A percentile compares a stretch with the other conserved stretches of the same genome.
Evolutionary conservation across 805 yeast species (phyloP).

Genomic region (Kazachstania martiniae): DNA sequence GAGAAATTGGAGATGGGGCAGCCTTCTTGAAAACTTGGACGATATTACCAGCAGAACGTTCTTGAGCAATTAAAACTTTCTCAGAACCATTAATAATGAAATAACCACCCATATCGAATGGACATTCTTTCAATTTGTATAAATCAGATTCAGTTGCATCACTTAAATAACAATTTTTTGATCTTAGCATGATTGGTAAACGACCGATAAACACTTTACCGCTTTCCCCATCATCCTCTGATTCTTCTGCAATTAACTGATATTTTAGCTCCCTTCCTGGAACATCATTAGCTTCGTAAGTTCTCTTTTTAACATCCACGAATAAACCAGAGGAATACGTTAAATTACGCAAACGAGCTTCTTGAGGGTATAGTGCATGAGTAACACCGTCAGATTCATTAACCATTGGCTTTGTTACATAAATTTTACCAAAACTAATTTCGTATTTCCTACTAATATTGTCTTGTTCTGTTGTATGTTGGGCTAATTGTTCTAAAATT

Average conservation of each 20-base stretch:
- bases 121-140: slow-evolving; percentile 94
- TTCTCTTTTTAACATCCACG: slow-evolving; percentile 89
- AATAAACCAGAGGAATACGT: slow-evolving; percentile 94
- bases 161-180: slow-evolving; percentile 88
- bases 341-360: slow-evolving; percentile 89
- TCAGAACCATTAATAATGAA: slow-evolving; percentile 97
- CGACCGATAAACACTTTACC: slow-evolving; percentile 88
- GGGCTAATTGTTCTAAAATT: slow-evolving; percentile 96
- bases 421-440: slow-evolving; percentile 95
- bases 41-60: slow-evolving; percentile 95
- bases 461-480: slow-evolving; percentile 85
- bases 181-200: slow-evolving; percentile 95
- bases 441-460: slow-evolving; percentile 87
- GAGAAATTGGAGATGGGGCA: slow-evolving; percentile 93
- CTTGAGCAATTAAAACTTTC: slow-evolving; percentile 96
- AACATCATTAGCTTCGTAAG: slow-evolving; percentile 73
- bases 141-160: slow-evolving; percentile 87
- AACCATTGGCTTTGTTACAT: slow-evolving; percentile 92
- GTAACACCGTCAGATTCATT: slow-evolving; percentile 99
- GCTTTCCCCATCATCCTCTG: slow-evolving; percentile 57
- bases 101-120: slow-evolving; percentile 99
- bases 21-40: slow-evolving; percentile 98
- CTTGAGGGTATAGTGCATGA: slow-evolving; percentile 97
- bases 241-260: slow-evolving; percentile 38
- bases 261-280: slow-evolving; percentile 49